Conservation (phyloP, 2,329 filamentous ascomycete species). For the Tricladium varicosporioides region DNA sequence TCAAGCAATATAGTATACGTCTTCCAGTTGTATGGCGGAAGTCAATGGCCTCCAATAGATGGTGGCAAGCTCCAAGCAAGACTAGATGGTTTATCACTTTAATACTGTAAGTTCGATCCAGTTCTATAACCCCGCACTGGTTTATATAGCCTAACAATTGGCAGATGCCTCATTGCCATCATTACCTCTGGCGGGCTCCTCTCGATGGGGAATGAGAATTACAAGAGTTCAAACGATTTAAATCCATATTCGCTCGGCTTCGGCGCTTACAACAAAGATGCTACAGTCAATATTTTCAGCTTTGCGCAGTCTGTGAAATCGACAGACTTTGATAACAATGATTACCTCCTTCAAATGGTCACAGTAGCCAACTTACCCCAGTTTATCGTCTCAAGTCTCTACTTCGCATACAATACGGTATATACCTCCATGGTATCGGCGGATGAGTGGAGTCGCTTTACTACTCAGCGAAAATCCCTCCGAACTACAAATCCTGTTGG, state of each 20-base stretch:
- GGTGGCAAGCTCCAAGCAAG: conserved; percentile 20
- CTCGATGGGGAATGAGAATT: conserved; percentile 3
- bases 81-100: conserved; percentile 17
- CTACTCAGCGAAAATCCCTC: conserved; percentile 34
- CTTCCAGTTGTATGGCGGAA: conserved; percentile 5
- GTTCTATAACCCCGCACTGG: not conserved
- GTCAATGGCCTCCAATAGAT: conserved; percentile 6
- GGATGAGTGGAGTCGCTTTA: conserved; percentile 12
- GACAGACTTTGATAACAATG: conserved; percentile 33
- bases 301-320: not conserved
- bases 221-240: not conserved
- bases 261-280: conserved; percentile 16
- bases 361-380: conserved; percentile 33
- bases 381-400: conserved; percentile 30
- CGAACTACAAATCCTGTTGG: conserved; percentile 33
- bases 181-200: not conserved
- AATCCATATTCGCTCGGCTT: conserved; percentile 15
- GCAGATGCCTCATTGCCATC: conserved; percentile 4
- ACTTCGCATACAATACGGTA: conserved; percentile 33
- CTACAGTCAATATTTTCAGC: conserved; percentile 9
- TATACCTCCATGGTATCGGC: conserved; percentile 15
- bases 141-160: not conserved
- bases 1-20: not conserved
- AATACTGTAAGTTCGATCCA: conserved; percentile 8
- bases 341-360: conserved; percentile 47